Evolutionary conservation across 2,329 filamentous ascomycete genomes (phyloP).

Genomic region (Coniochaeta prunicola): DNA sequence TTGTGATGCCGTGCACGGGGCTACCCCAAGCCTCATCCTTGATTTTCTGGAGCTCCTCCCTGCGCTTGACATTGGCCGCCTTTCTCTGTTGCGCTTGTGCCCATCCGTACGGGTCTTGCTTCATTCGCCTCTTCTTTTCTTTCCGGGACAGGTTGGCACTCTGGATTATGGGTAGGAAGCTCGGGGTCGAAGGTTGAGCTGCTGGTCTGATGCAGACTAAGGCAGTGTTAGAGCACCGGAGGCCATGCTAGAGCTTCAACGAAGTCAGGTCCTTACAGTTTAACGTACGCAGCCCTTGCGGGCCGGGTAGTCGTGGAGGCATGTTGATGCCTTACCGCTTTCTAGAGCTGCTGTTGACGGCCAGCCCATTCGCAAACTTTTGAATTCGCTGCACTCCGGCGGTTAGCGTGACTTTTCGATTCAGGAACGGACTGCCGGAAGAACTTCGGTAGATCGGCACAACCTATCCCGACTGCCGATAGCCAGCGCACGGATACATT

Average conservation of each 20-base stretch:
- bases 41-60: slow-evolving; percentile 58
- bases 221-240: background rate
- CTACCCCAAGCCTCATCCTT: slow-evolving; percentile 63
- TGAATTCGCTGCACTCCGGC: background rate
- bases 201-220: slow-evolving; percentile 57
- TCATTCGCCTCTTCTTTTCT: slow-evolving; percentile 57
- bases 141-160: slow-evolving; percentile 56
- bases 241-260: background rate
- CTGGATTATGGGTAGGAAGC: slow-evolving; percentile 53
- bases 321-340: slow-evolving; percentile 34
- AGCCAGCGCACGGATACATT: background rate
- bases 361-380: slow-evolving; percentile 2
- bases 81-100: slow-evolving; percentile 79
- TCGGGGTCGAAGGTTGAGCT: slow-evolving; percentile 34
- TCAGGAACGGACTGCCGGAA: background rate
- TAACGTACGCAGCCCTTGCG: slow-evolving; percentile 52
- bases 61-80: slow-evolving; percentile 71
- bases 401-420: background rate
- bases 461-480: background rate
- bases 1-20: slow-evolving; percentile 70
- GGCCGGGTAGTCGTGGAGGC: slow-evolving; percentile 59
- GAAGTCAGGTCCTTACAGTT: slow-evolving; percentile 42
- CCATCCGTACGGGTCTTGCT: slow-evolving; percentile 75
- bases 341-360: background rate
- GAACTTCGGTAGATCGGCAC: background rate